phyloP scores from a whole-genome alignment of 164 flowering plant species.

The Taxillus chinensis region DNA sequence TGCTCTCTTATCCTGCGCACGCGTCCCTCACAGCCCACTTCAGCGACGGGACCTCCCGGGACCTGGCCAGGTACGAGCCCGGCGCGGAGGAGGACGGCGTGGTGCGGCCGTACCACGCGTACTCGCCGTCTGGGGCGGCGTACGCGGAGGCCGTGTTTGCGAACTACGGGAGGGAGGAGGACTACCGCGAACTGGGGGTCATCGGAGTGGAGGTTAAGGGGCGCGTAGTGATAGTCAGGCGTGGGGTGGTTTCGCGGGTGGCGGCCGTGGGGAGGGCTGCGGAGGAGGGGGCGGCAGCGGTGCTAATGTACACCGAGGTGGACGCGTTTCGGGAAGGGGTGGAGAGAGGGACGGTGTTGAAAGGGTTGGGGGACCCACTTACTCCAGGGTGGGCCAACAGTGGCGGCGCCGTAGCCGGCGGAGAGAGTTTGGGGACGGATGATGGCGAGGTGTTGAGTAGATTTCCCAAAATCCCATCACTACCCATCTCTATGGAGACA shows the following conservation, averaged over 20 bases:
- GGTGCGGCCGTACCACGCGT: slow-evolving; percentile 79
- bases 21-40: slow-evolving; percentile 41
- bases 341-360: slow-evolving; percentile 83
- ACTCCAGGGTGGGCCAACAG: slow-evolving; percentile 65
- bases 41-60: slow-evolving; percentile 22
- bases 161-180: slow-evolving; percentile 62
- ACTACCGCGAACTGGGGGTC: slow-evolving; percentile 40
- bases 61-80: slow-evolving; percentile 21
- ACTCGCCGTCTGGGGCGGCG: slow-evolving; percentile 71
- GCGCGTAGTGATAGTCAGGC: slow-evolving; percentile 50
- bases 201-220: slow-evolving; percentile 61
- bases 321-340: slow-evolving; percentile 25
- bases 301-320: slow-evolving; percentile 59
- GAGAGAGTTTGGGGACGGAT: slow-evolving; percentile 45
- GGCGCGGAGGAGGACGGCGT: slow-evolving; percentile 15
- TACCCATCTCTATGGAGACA: slow-evolving; percentile 57
- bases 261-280: slow-evolving; percentile 56
- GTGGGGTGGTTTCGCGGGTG: slow-evolving; percentile 44
- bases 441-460: slow-evolving; percentile 36
- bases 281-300: slow-evolving; percentile 51
- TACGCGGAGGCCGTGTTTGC: slow-evolving; percentile 46
- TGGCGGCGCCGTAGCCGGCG: slow-evolving; percentile 30
- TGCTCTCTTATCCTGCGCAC: slow-evolving; percentile 62
- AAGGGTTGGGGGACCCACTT: slow-evolving; percentile 81
- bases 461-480: slow-evolving; percentile 70